Evolutionary conservation across 2,329 filamentous ascomycete species (phyloP), one percentile per base, ranked within the genome.

Genomic region (Beauveria medogensis): DNA sequence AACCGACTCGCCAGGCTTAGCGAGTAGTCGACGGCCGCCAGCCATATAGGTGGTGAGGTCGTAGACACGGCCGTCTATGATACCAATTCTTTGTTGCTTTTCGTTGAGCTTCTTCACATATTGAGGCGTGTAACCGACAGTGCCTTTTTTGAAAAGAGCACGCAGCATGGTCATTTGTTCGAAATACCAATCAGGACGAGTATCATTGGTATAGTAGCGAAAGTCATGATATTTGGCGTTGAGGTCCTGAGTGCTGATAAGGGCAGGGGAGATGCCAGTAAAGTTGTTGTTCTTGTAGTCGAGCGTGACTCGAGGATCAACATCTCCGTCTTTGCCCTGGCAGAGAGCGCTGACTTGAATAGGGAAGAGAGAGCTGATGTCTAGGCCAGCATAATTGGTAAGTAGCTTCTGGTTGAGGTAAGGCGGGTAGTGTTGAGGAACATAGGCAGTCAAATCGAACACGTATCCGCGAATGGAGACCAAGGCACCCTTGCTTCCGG

Each of bases 331-430:
- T 37, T 82, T 84, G 62, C 93, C 94, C 63, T 89, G 83, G 74
- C 94, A 99, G 43, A 99, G 81, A 48, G 93, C 92, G 5, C 89
- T 95, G 18, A 99, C 93, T 72, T 99, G 94, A 1, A 99, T 82
- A 0, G 95, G 94, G 77, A 99, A 99, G 12, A 99, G 81, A 44
- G 83, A 79, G 24, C 90, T 95, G n/a, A 92, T 87, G 69, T 99
- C 95, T 48, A 85, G 77, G 58, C 94, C 94, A 53, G 89, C 92
- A 67, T 97, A 99, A 67, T 89, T 88, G 64, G 88, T 78, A 52
- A 97, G 75, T 8, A 80, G 75, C 64, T 85, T 85, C 40, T 65
- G 66, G 83, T 80, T 63, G 83, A 85, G 53, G 20, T 85, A 74
- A 47, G 78, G 78, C 18, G 77, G 80, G 71, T 96, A 96, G 72